These are phyloP conservation scores for Sisymbrium irio DNA, from an alignment of 345 rosid genomes.

Conservation along the genomic window DNA sequence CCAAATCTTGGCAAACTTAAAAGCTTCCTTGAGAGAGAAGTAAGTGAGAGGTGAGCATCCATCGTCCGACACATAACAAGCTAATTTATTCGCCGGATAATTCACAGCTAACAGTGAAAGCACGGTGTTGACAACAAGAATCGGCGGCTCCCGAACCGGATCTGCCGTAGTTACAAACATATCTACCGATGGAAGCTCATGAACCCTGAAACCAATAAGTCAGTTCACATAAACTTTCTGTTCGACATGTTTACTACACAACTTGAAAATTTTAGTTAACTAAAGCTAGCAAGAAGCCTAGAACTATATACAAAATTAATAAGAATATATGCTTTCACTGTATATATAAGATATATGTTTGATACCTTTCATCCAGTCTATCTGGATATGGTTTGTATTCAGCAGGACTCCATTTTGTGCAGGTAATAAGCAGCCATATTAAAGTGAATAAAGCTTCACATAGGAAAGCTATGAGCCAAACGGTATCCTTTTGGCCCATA, in stretches of 20 bases:
- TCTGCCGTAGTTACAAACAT: constrained; percentile 54
- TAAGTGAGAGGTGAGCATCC: constrained; percentile 61
- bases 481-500: constrained; percentile 35
- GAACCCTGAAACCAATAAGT: constrained; percentile 28
- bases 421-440: constrained; percentile 44
- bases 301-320: neutral
- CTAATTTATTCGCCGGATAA: constrained; percentile 50
- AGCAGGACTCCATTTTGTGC: constrained; percentile 61
- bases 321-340: neutral
- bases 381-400: constrained; percentile 42
- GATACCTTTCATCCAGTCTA: constrained; percentile 41
- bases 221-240: neutral
- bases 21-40: constrained; percentile 59
- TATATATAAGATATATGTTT: neutral
- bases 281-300: neutral
- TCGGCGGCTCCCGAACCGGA: constrained; percentile 30
- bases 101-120: constrained; percentile 53
- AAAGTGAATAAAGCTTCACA: constrained; percentile 65
- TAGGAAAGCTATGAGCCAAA: constrained; percentile 57
- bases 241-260: neutral
- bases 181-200: constrained; percentile 59
- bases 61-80: constrained; percentile 60
- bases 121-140: constrained; percentile 35
- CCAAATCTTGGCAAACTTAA: constrained; percentile 64
- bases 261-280: too few relatives aligned